A percentile compares a stretch with the other conserved stretches of the same genome.
Evolutionary conservation across 306 rosid genomes (phyloP).

Genomic region (Quercus mongolica): DNA sequence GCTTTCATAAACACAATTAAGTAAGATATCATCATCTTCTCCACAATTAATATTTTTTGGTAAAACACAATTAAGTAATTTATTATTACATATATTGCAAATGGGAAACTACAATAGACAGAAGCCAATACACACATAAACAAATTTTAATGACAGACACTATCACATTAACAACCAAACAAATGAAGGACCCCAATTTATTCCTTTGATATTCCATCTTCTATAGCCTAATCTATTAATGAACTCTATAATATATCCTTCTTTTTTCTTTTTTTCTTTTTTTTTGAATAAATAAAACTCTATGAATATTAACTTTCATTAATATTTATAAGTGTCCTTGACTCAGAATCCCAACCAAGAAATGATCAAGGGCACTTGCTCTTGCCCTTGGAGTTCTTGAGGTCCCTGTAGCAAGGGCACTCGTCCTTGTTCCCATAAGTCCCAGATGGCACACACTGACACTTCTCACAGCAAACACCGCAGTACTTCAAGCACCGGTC

Average conservation of each 20-base stretch:
- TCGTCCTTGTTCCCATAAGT: slow-evolving; percentile 83
- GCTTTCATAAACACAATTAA: too few relatives aligned
- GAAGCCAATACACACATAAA: neutral
- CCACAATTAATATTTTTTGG: neutral
- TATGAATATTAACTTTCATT: neutral
- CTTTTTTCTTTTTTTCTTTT: neutral
- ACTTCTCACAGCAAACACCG: slow-evolving; percentile 75
- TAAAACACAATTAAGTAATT: neutral
- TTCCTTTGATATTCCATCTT: neutral
- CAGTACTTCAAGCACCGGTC: slow-evolving; percentile 77
- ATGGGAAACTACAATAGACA: neutral
- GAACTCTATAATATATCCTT: neutral
- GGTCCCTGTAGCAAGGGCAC: slow-evolving; percentile 83
- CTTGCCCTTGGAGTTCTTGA: slow-evolving; percentile 76
- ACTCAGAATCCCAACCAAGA: neutral
- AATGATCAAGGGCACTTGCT: slow-evolving; percentile 68
- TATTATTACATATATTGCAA: neutral
- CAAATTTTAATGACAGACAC: neutral
- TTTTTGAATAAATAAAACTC: neutral
- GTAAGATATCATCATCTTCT: too few relatives aligned
- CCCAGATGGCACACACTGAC: slow-evolving; percentile 87
- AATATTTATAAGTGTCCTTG: neutral
- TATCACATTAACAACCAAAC: neutral
- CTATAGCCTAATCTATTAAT: neutral
- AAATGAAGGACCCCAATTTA: neutral